Conservation (phyloP, 495 filamentous ascomycete genomes). For the Friedmanniomyces endolithicus region DNA sequence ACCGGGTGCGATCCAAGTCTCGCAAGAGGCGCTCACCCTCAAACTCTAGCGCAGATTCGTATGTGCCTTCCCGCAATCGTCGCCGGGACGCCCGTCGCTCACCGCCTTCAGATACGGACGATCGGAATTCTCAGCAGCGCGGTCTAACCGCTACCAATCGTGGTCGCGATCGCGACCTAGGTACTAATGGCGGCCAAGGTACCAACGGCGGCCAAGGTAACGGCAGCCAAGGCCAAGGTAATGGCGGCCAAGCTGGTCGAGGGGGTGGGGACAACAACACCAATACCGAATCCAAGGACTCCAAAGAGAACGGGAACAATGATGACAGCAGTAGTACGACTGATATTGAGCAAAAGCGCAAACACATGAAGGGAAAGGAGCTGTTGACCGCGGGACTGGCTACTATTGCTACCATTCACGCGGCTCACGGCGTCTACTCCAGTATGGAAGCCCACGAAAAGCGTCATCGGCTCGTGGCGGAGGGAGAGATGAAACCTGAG, state of each 20-base stretch:
- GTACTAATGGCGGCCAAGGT: constrained; percentile 4
- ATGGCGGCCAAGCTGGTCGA: neutral
- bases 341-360: constrained; percentile 60
- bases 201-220: neutral
- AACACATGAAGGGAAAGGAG: constrained; percentile 76
- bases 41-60: constrained; percentile 40
- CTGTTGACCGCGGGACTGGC: constrained; percentile 72
- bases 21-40: constrained; percentile 26
- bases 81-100: constrained; percentile 20
- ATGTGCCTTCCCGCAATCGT: constrained; percentile 37
- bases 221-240: constrained; percentile 2
- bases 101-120: constrained; percentile 20
- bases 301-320: neutral
- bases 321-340: constrained; percentile 50
- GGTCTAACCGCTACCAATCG: constrained; percentile 10
- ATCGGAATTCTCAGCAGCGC: constrained; percentile 11
- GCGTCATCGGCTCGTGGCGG: constrained; percentile 53
- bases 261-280: neutral
- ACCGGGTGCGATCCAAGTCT: constrained; percentile 53
- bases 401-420: constrained; percentile 79
- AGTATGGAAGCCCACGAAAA: constrained; percentile 63
- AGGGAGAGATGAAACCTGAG: constrained; percentile 60
- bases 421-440: constrained; percentile 65
- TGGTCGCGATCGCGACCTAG: constrained; percentile 14
- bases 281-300: neutral